Base-by-base conservation (phyloP, 306 rosid genomes). In the Macrotyloma uniflorum region DNA sequence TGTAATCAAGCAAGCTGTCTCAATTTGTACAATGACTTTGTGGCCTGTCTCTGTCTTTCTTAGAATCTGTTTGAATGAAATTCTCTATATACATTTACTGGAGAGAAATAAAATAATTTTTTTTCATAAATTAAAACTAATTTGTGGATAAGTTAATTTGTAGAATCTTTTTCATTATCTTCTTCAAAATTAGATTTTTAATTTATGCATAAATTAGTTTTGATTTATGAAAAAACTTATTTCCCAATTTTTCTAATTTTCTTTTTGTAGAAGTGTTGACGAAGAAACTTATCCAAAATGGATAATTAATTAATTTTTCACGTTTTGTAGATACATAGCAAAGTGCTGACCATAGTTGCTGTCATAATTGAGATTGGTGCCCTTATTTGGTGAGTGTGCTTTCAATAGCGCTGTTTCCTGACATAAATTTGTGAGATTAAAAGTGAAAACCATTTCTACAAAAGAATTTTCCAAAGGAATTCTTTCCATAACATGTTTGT, bases 351-450 rank as follows among this genome's bases (percentile, higher is more conserved):
- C 1, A 76, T 95, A 82, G 32, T 95, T 74, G 98, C 96, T 14
- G 89, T 91, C 75, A 83, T 91, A 81, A 33, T 89, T 49, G 99
- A 95, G 93, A 85, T 93, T 22, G 89, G 91, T 2, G 97, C 99
- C 33, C 96, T 95, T 35, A 49, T 95, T 55, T 92, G 99, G 99
- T 95, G 80, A 86, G 88, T 82, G 70, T 72, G 19, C 63, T 61
- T 50, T 75, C 75, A 69, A 55, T 45, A 26, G 32, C 26, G 58
- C 4, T 75, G 43, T 45, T 70, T 36, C 80, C 82, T 28, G 22
- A 51, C 76, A 64, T 75, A 35, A 72, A 74, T 54, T 55, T 70
- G 70, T 73, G 67, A 67, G 67, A 47, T 76, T 76, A 75, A 67
- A 19, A 15, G 42, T 76, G 78, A 75, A 67, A 23, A 15, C 62